phyloP scores from a whole-genome alignment of 2,329 filamentous ascomycete genomes.

The Cordyceps javanica region DNA sequence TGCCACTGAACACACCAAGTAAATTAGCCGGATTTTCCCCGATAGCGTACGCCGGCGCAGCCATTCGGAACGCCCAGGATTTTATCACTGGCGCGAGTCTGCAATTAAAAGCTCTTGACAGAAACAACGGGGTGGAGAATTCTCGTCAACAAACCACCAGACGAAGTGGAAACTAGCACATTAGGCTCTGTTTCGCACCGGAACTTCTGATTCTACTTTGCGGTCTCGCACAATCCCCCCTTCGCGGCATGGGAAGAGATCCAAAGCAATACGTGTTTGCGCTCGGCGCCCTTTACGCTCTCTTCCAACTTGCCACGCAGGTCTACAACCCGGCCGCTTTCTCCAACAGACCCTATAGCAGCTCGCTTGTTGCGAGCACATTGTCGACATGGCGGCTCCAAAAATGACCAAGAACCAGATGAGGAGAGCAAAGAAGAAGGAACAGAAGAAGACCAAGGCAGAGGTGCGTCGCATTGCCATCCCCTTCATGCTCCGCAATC shows the following conservation, averaged over 20 bases:
- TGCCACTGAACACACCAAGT: too few species aligned
- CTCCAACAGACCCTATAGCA: conserved; percentile 6
- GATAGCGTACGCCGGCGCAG: not conserved
- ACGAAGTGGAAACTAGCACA: not conserved
- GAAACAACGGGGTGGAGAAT: not conserved
- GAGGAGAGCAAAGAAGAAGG: conserved; percentile 90
- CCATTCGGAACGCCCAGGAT: conserved; percentile 4
- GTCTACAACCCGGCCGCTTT: conserved; percentile 25
- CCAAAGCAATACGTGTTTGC: conserved; percentile 31
- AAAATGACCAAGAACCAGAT: conserved; percentile 94
- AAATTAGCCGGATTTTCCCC: conserved; percentile 9
- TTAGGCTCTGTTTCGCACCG: not conserved
- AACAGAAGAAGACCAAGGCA: conserved; percentile 65
- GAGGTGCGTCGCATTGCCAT: conserved; percentile 34
- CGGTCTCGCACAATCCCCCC: not conserved
- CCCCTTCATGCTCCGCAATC: not conserved
- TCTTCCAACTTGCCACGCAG: conserved; percentile 32
- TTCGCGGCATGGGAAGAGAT: conserved; percentile 30
- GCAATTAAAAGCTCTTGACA: not conserved
- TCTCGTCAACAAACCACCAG: not conserved
- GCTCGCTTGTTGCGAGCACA: conserved; percentile 6
- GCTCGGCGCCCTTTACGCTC: conserved; percentile 28
- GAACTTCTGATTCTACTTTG: not conserved
- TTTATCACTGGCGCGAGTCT: conserved; percentile 10
- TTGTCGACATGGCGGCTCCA: conserved; percentile 49